phyloP scores from a whole-genome alignment of 768 basidiomycete genomes.

The Leccinum arenicola region DNA sequence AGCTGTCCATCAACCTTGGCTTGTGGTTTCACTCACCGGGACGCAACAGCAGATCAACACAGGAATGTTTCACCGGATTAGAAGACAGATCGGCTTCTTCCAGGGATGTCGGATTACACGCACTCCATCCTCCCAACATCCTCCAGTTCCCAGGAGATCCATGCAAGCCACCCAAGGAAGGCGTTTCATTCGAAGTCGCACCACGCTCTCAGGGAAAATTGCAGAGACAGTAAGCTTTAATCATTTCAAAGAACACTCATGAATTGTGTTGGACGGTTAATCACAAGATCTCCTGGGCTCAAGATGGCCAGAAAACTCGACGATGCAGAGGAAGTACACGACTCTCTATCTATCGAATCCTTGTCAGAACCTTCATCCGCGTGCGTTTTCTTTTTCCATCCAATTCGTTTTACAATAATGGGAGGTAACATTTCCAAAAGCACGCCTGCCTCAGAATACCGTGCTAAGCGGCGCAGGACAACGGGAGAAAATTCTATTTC shows the following conservation, averaged over 20 bases:
- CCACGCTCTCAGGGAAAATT: neutral
- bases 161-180: neutral
- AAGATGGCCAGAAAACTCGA: neutral
- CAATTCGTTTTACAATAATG: neutral
- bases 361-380: neutral
- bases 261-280: neutral
- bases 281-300: conserved; percentile 5
- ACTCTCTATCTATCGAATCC: neutral
- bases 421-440: neutral
- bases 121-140: neutral
- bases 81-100: neutral
- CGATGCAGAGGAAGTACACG: neutral
- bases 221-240: conserved; percentile 10
- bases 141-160: neutral
- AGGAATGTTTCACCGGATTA: neutral
- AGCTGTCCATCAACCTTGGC: neutral
- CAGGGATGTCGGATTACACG: conserved; percentile 1
- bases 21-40: conserved; percentile 6
- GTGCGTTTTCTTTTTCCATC: conserved; percentile 15
- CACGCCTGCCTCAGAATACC: neutral
- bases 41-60: conserved; percentile 4
- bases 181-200: neutral
- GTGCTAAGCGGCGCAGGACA: conserved; percentile 9
- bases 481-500: neutral
- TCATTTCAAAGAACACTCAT: neutral